phyloP scores from a whole-genome alignment of 1,284 basidiomycete species.

The Anthracocystis setariae region DNA sequence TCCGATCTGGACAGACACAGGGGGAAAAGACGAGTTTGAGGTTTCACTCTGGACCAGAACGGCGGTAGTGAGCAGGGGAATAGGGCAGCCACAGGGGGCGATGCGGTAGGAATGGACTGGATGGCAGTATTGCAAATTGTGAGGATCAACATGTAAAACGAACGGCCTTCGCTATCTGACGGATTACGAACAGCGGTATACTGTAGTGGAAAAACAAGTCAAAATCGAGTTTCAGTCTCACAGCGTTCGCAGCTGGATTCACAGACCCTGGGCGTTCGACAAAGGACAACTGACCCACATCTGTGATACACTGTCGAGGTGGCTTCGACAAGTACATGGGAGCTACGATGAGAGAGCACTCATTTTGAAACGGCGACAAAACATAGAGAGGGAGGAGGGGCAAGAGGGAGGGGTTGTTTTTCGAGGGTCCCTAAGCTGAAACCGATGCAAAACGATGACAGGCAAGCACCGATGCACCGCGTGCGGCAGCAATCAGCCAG shows the following conservation, averaged over 20 bases:
- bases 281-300: neutral
- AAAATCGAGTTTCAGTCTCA: constrained; percentile 3
- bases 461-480: constrained; percentile 5
- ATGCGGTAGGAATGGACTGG: too few species aligned
- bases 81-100: too few species aligned
- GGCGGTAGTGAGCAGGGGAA: too few species aligned
- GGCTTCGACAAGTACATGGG: too few species aligned
- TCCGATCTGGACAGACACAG: constrained; percentile 2
- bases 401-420: neutral
- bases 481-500: neutral
- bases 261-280: neutral
- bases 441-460: neutral
- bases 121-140: neutral
- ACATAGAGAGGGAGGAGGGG: neutral
- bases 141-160: neutral
- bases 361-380: too few species aligned
- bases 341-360: too few species aligned
- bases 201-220: neutral
- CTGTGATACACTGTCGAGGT: neutral
- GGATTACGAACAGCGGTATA: neutral
- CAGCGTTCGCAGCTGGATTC: constrained; percentile 1
- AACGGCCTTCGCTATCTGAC: neutral
- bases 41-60: too few species aligned
- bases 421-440: constrained; percentile 6
- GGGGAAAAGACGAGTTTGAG: neutral